Conservation (phyloP, 129 eudicot species). For the Silybum marianum region DNA sequence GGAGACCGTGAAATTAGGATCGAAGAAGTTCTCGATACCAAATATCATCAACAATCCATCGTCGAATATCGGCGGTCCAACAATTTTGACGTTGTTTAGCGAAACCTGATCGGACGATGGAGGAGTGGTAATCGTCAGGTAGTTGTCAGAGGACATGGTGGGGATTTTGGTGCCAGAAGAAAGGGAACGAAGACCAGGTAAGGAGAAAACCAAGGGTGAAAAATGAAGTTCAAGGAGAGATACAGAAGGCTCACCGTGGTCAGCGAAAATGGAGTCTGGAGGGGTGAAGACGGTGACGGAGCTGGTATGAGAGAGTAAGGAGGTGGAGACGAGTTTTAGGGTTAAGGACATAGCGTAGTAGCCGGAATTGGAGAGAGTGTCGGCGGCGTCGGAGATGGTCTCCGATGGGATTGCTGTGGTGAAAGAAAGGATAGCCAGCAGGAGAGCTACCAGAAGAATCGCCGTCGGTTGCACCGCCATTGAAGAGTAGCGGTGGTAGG, state of each 20-base stretch:
- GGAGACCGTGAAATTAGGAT: slow-evolving; percentile 24
- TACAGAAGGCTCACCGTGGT: slow-evolving; percentile 45
- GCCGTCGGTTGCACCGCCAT: slow-evolving; percentile 31
- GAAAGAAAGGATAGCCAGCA: slow-evolving; percentile 29
- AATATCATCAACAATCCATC: slow-evolving; percentile 49
- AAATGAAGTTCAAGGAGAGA: slow-evolving; percentile 47
- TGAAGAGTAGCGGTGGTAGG: slow-evolving; percentile 11
- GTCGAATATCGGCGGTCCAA: slow-evolving; percentile 46
- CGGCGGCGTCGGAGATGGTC: slow-evolving; percentile 46
- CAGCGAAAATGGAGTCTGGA: slow-evolving; percentile 37
- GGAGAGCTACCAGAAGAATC: slow-evolving; percentile 7
- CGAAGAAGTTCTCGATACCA: slow-evolving; percentile 48
- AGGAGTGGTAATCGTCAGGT: slow-evolving; percentile 41
- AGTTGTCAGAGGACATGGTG: slow-evolving; percentile 22
- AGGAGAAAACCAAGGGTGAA: slow-evolving; percentile 38
- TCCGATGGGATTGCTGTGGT: slow-evolving; percentile 28
- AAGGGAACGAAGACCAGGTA: slow-evolving; percentile 39
- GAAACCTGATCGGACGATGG: slow-evolving; percentile 21
- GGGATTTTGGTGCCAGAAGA: slow-evolving; percentile 41
- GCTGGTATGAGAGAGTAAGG: slow-evolving; percentile 12
- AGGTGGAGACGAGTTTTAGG: slow-evolving; percentile 41
- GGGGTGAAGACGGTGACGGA: slow-evolving; percentile 53
- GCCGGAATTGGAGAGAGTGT: slow-evolving; percentile 55
- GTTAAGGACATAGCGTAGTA: slow-evolving; percentile 61
- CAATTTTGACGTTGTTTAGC: slow-evolving; percentile 43